phyloP scores from a whole-genome alignment of 139 green algal species.

The Edaphochlamys debaryana region DNA sequence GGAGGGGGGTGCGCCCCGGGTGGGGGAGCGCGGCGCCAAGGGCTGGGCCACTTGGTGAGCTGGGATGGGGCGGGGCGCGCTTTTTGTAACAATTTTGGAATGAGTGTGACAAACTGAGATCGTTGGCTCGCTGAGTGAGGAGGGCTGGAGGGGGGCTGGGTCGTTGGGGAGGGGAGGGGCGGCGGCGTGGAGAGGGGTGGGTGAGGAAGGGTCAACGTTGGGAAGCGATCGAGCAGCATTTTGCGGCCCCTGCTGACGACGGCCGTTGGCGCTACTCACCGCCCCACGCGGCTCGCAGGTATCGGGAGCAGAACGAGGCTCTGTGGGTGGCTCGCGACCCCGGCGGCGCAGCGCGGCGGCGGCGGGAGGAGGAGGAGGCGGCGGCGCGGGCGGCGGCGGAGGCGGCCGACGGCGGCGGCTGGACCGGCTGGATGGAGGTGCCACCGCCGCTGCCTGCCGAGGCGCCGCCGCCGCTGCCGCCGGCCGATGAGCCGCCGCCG shows the following conservation, averaged over 20 bases:
- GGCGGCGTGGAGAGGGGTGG: too few relatives aligned
- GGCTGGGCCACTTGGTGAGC: slow-evolving; percentile 70
- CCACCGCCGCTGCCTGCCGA: slow-evolving; percentile 22
- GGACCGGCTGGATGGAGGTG: slow-evolving; percentile 59
- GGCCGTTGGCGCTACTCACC: too few relatives aligned
- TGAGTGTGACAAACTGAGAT: too few relatives aligned
- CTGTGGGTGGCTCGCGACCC: slow-evolving; percentile 20
- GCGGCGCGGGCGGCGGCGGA: too few relatives aligned
- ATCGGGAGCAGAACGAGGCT: slow-evolving; percentile 13
- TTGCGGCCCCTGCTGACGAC: too few relatives aligned
- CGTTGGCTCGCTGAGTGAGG: too few relatives aligned
- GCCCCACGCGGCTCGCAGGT: too few relatives aligned
- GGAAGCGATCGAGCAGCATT: too few relatives aligned
- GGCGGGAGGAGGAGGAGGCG: not conserved
- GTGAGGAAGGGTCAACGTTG: too few relatives aligned
- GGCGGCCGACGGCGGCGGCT: slow-evolving; percentile 37
- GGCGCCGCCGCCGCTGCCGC: not conserved
- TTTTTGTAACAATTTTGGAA: too few relatives aligned
- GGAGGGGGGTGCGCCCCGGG: slow-evolving; percentile 60
- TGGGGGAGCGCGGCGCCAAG: slow-evolving; percentile 64
- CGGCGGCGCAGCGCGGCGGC: slow-evolving; percentile 12
- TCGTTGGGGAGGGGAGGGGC: too few relatives aligned
- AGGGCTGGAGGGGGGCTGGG: too few relatives aligned
- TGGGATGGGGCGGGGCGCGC: not conserved
- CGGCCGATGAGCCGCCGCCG: not conserved